A percentile compares a stretch with the other conserved stretches of the same genome.
Conservation (phyloP, 2,329 filamentous ascomycete genomes). For the Dactylonectria macrodidyma region DNA sequence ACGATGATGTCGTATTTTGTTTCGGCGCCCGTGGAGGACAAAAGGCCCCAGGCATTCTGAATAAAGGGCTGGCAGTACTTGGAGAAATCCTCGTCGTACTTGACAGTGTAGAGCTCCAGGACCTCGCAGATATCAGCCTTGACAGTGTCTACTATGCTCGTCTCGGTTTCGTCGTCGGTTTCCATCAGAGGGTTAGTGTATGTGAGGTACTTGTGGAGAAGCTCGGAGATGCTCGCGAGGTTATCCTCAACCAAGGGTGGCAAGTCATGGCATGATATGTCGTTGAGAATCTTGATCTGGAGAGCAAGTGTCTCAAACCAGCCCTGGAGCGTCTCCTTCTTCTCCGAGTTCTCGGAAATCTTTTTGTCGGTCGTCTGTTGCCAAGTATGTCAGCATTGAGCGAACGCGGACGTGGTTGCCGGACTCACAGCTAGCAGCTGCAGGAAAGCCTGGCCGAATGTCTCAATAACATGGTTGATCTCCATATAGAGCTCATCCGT, state of each 20-base stretch:
- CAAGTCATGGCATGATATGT: constrained; percentile 97
- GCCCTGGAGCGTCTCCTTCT: constrained; percentile 81
- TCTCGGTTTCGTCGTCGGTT: constrained; percentile 91
- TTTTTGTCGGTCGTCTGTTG: constrained; percentile 75
- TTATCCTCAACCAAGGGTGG: constrained; percentile 96
- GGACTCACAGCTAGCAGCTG: constrained; percentile 78
- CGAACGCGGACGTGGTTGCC: background rate
- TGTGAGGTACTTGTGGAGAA: constrained; percentile 93
- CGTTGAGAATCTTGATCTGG: constrained; percentile 92
- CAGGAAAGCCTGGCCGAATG: constrained; percentile 88
- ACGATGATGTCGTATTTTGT: constrained; percentile 96
- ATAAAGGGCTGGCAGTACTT: constrained; percentile 87
- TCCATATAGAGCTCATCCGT: constrained; percentile 95
- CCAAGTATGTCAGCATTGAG: constrained; percentile 35
- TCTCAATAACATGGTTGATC: constrained; percentile 93
- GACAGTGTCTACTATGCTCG: constrained; percentile 86
- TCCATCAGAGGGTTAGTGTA: constrained; percentile 89
- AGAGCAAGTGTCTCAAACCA: constrained; percentile 91
- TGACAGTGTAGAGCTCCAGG: constrained; percentile 90
- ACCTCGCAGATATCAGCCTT: constrained; percentile 95
- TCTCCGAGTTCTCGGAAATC: constrained; percentile 81
- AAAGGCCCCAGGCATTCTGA: constrained; percentile 88
- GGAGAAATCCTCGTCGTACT: constrained; percentile 95
- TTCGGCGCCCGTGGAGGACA: constrained; percentile 88
- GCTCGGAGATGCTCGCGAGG: constrained; percentile 79